Evolutionary conservation across 495 filamentous ascomycete genomes (phyloP), one percentile per base, ranked within the genome.

Genomic region (Aspergillus coremiiformis): DNA sequence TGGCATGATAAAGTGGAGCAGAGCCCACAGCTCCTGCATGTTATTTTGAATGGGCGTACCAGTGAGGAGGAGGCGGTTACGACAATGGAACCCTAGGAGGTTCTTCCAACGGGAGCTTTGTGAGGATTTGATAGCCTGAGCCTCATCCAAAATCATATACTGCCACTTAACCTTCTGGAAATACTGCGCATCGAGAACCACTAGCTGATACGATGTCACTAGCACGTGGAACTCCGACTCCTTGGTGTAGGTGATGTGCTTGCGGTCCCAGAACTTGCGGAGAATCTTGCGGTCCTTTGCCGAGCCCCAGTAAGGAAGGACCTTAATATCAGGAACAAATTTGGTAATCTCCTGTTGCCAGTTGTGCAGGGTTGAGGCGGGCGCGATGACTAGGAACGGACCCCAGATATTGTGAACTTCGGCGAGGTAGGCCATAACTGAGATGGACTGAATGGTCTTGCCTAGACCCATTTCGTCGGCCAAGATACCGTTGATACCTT

Each of bases 391-490:
- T 39, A 98, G 71, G 78, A 96, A 98, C 1, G 93, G 93, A 27
- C 93, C 93, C 93, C 93, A 98, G 64, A 98, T 96, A 58, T 95
- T 90, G 73, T 98, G 88, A 53, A 86, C 84, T 69, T 98, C 94
- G 9, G 93, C 93, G 17, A 98, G 85, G 66, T 98, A 97, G 12
- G 90, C 91, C 94, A 98, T 97, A 54, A 98, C 94, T 3, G 93
- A 97, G 52, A 98, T 98, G 5, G 90, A 96, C 74, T 98, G 93
- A 19, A 98, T 90, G 15, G 93, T 98, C 70, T 98, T 98, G 58
- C 93, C 93, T 24, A 98, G 86, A 82, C 93, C 93, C 93, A 98
- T 98, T 73, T 98, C 93, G 61, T 98, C 93, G 58, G 93, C 93
- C 51, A 98, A 75, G 52, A 98, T 98, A 65, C 93, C 94, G 74